Conservation (phyloP, 2,329 filamentous ascomycete species). For the Sclerotinia nivalis region DNA sequence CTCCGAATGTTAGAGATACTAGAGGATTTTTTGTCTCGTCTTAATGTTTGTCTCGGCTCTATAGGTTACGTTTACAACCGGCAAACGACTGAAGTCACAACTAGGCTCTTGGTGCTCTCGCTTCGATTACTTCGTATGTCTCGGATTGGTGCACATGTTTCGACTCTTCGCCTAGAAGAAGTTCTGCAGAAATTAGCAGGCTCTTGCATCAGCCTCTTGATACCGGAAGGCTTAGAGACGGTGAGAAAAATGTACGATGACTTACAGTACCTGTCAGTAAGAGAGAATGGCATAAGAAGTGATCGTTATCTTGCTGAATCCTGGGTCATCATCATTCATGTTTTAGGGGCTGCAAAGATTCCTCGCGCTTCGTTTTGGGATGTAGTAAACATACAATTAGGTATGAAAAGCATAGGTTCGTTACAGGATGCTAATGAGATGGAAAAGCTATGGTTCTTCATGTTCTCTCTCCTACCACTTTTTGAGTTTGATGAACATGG, state of each 20-base stretch:
- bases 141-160: slow-evolving; percentile 25
- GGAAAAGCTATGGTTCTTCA: slow-evolving; percentile 57
- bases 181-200: slow-evolving; percentile 48
- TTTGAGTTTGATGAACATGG: slow-evolving; percentile 60
- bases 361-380: slow-evolving; percentile 62
- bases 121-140: slow-evolving; percentile 49
- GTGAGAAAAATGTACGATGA: slow-evolving; percentile 51
- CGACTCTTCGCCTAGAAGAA: slow-evolving; percentile 49
- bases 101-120: slow-evolving; percentile 41
- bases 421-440: slow-evolving; percentile 49
- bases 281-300: slow-evolving; percentile 54
- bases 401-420: slow-evolving; percentile 43
- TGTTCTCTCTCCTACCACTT: slow-evolving; percentile 63
- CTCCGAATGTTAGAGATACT: slow-evolving; percentile 38
- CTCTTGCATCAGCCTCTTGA: slow-evolving; percentile 45
- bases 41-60: slow-evolving; percentile 8
- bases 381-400: slow-evolving; percentile 49
- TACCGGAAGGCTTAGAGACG: slow-evolving; percentile 46
- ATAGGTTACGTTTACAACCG: background rate
- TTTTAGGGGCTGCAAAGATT: slow-evolving; percentile 53
- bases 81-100: slow-evolving; percentile 29
- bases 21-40: slow-evolving; percentile 33
- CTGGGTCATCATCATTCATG: slow-evolving; percentile 60
- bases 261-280: slow-evolving; percentile 48
- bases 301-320: slow-evolving; percentile 51